Base-by-base conservation (phyloP, 2,329 filamentous ascomycete genomes). In the Alternaria atra region DNA sequence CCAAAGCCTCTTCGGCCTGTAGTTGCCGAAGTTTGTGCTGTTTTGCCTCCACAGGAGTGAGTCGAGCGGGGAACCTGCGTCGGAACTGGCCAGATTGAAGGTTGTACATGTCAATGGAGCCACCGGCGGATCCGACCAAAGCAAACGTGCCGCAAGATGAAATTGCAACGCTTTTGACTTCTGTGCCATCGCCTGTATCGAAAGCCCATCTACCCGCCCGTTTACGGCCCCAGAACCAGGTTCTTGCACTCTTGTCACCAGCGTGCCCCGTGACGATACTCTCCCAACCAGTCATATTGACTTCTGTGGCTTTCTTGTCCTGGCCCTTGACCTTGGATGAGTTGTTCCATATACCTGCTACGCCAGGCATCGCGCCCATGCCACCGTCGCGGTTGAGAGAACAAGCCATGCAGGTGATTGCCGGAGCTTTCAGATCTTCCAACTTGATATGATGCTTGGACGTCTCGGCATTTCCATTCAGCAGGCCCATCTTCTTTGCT, bases 161-260 rank as follows among this genome's bases (percentile, higher is more conserved):
- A 61, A 99, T 90, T 10, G 93, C 87, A 20, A 99, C 93, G 54
- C 91, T 94, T 66, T 82, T 86, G 35, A 97, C 94, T 71, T 93
- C 87, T n/a, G 88, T 86, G 17, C 87, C 87, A 79, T 99, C 95
- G 40, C 90, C 87, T 0, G 94, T 97, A 66, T 91, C 89, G 69
- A 99, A 92, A 0, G 91, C 90, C 95, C 95, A 99, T 65, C 95
- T 86, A 10, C 95, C 95, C 50, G 95, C 94, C 71, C 91, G 89
- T 80, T 96, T 97, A 58, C 93, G 90, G 6, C 94, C 95, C 94
- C 95, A 98, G 80, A 97, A 97, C 95, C 95, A 99, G 1, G 95
- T 98, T 54, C 95, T 88, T 17, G 93, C 95, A 74, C 87, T 91
- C 44, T 89, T 86, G 73, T 98, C 94, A 52, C 90, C 88, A 73